Evolutionary conservation across 2,329 filamentous ascomycete species (phyloP).

Genomic region (Endocalyx cinctus): DNA sequence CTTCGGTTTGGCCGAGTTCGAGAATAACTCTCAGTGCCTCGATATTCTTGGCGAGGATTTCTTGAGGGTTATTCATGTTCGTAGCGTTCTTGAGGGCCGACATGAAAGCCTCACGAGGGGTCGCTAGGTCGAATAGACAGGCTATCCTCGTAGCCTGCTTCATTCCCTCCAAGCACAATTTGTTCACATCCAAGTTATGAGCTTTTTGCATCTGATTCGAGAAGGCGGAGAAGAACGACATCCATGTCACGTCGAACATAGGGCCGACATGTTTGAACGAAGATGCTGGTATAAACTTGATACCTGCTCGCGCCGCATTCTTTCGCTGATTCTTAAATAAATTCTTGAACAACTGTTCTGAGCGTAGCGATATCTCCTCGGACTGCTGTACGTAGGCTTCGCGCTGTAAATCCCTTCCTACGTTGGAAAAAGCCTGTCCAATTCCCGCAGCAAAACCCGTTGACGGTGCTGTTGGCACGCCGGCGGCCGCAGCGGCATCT

Average conservation of each 20-base stretch:
- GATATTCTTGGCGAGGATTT: slow-evolving; percentile 94
- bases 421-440: slow-evolving; percentile 84
- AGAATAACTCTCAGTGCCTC: slow-evolving; percentile 89
- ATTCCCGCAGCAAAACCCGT: slow-evolving; percentile 74
- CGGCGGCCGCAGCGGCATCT: slow-evolving; percentile 79
- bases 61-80: slow-evolving; percentile 90
- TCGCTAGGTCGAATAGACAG: slow-evolving; percentile 87
- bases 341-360: slow-evolving; percentile 85
- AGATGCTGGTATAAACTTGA: slow-evolving; percentile 85
- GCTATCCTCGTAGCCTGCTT: slow-evolving; percentile 90
- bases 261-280: slow-evolving; percentile 93
- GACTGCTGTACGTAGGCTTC: slow-evolving; percentile 94
- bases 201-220: slow-evolving; percentile 92
- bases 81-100: slow-evolving; percentile 89
- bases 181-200: slow-evolving; percentile 88
- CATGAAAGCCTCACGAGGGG: slow-evolving; percentile 92
- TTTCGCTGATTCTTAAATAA: slow-evolving; percentile 84
- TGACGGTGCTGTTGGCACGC: slow-evolving; percentile 52
- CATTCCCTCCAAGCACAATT: slow-evolving; percentile 90
- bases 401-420: slow-evolving; percentile 83
- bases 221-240: slow-evolving; percentile 94
- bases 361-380: slow-evolving; percentile 75
- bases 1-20: slow-evolving; percentile 88
- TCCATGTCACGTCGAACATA: slow-evolving; percentile 99
- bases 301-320: slow-evolving; percentile 63